phyloP scores from a whole-genome alignment of 495 filamentous ascomycete genomes.

The Xylaria grammica region DNA sequence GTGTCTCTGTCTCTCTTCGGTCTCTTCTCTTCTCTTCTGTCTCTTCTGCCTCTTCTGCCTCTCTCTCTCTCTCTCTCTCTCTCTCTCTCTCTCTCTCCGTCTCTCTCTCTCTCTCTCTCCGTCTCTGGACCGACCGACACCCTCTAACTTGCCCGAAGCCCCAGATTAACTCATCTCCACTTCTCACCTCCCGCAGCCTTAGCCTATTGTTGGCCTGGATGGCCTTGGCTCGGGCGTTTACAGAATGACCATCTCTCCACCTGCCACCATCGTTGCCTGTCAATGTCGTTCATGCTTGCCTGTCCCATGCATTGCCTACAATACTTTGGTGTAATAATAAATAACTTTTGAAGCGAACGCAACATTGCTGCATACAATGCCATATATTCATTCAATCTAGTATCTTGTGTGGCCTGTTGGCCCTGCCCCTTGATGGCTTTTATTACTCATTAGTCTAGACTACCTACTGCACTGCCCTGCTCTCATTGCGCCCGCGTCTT shows the following conservation, averaged over 20 bases:
- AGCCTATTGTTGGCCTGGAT: conserved; percentile 16
- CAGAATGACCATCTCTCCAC: conserved; percentile 3
- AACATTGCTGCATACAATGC: conserved; percentile 18
- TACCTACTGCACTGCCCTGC: conserved; percentile 6
- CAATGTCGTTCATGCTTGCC: conserved; percentile 6
- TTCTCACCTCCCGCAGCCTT: neutral
- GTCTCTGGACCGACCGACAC: too few species aligned
- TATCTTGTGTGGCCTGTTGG: conserved; percentile 11
- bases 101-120: too few species aligned
- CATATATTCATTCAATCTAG: neutral
- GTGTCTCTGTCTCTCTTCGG: too few species aligned
- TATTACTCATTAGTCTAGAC: neutral
- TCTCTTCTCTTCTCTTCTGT: too few species aligned
- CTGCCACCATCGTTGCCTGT: neutral
- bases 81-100: too few species aligned
- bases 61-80: too few species aligned
- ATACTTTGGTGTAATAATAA: conserved; percentile 1
- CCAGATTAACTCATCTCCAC: neutral
- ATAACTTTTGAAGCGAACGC: conserved; percentile 17
- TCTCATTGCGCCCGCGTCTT: conserved; percentile 7
- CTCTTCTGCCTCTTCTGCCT: too few species aligned
- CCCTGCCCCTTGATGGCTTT: neutral
- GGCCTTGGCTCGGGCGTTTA: conserved; percentile 3
- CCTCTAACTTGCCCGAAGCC: neutral
- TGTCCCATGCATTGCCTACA: conserved; percentile 11